phyloP scores from a whole-genome alignment of 164 flowering plant species.

The Aristolochia fimbriata region DNA sequence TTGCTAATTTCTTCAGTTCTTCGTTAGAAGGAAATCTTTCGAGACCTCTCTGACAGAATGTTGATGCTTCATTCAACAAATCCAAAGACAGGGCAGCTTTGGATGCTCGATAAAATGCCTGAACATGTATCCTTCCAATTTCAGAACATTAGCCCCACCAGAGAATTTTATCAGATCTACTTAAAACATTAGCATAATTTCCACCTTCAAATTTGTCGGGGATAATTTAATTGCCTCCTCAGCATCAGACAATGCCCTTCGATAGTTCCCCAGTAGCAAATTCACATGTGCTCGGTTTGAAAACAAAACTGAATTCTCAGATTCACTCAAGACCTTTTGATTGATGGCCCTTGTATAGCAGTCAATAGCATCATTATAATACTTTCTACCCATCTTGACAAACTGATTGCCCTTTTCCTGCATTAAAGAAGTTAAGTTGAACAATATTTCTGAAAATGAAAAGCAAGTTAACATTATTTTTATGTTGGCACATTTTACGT shows the following conservation, averaged over 20 bases:
- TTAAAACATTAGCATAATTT: background rate
- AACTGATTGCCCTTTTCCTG: conserved; percentile 85
- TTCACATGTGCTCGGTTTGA: conserved; percentile 93
- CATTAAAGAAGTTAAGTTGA: conserved; percentile 5
- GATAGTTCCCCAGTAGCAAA: conserved; percentile 67
- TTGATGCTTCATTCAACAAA: conserved; percentile 54
- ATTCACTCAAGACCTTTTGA: conserved; percentile 55
- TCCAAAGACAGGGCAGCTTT: conserved; percentile 72
- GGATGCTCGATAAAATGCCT: conserved; percentile 89
- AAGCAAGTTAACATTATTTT: background rate
- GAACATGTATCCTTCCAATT: conserved; percentile 2
- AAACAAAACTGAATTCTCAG: conserved; percentile 58
- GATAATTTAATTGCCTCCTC: conserved; percentile 63
- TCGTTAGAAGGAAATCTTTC: conserved; percentile 49
- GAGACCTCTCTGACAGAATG: conserved; percentile 54
- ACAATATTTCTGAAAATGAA: background rate
- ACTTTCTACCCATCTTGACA: conserved; percentile 83
- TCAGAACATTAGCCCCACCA: background rate
- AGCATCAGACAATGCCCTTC: conserved; percentile 77
- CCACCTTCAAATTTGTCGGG: conserved; percentile 63
- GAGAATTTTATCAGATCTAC: background rate
- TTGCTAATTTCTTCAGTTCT: conserved; percentile 58
- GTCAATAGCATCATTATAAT: conserved; percentile 74
- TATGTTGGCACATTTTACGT: too few species aligned
- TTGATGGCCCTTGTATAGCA: conserved; percentile 84